Percentiles rank a stretch among this genome's conserved stretches.
Conservation (phyloP, 2,329 filamentous ascomycete species). For the Diaporthe vexans region DNA sequence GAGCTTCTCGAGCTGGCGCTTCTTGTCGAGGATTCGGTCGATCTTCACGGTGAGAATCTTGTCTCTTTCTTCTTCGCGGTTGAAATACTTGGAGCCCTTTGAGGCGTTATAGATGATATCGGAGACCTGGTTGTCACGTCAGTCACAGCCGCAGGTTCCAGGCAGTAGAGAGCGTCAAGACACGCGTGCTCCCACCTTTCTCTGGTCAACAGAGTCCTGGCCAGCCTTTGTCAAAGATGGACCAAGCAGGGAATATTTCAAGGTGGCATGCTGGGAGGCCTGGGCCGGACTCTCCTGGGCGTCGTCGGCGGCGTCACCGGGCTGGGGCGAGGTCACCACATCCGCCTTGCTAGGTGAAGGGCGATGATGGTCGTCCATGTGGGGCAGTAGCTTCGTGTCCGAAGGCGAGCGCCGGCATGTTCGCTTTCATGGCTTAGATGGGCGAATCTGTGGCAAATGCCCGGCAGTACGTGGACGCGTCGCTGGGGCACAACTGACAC, state of each 20-base stretch:
- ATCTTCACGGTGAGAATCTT: constrained; percentile 89
- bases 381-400: background rate
- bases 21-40: constrained; percentile 80
- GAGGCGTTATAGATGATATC: constrained; percentile 98
- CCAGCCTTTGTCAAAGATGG: constrained; percentile 95
- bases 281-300: background rate
- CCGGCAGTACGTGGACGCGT: background rate
- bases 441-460: background rate
- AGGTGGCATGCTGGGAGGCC: constrained; percentile 62
- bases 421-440: constrained; percentile 19
- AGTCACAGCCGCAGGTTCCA: background rate
- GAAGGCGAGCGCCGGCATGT: background rate
- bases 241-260: constrained; percentile 92
- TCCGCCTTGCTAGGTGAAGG: constrained; percentile 4
- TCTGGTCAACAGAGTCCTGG: constrained; percentile 93
- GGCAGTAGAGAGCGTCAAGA: background rate
- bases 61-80: constrained; percentile 88
- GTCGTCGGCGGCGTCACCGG: background rate
- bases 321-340: background rate
- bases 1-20: constrained; percentile 79
- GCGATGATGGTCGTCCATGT: background rate
- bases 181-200: constrained; percentile 68
- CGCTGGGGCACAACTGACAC: background rate
- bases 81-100: constrained; percentile 97
- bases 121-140: constrained; percentile 73